A percentile compares a stretch with the other conserved stretches of the same genome.
These are phyloP conservation scores for Glaciozyma antarctica DNA, from an alignment of 768 basidiomycete genomes.

Conservation along the genomic window DNA sequence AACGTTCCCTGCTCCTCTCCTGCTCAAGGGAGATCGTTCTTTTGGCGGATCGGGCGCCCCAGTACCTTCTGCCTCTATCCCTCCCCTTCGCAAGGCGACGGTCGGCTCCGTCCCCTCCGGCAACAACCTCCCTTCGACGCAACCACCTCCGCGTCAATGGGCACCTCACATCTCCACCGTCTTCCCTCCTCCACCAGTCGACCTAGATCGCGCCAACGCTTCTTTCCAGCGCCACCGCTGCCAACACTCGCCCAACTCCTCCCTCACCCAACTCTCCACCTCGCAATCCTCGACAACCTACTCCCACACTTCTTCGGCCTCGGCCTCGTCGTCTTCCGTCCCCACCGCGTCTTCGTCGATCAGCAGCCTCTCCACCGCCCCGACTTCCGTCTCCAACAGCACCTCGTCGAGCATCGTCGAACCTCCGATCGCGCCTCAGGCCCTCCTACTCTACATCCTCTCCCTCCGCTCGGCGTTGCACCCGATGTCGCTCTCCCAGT, in stretches of 20 bases:
- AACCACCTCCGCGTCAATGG: not conserved
- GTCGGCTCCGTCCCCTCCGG: not conserved
- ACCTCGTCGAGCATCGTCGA: slow-evolving; percentile 6
- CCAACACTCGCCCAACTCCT: slow-evolving; percentile 25
- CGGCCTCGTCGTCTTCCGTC: not conserved
- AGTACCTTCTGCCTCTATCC: not conserved
- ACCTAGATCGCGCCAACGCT: not conserved
- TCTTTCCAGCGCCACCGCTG: slow-evolving; percentile 21
- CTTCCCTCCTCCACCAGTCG: not conserved
- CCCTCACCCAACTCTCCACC: slow-evolving; percentile 13
- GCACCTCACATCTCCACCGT: not conserved
- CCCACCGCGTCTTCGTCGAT: not conserved
- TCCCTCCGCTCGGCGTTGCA: slow-evolving; percentile 20
- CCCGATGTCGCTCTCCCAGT: slow-evolving; percentile 26
- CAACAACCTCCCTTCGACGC: not conserved
- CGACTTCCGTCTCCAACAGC: not conserved
- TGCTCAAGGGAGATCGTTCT: slow-evolving; percentile 19
- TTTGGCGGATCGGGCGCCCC: slow-evolving; percentile 10
- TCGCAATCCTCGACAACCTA: not conserved
- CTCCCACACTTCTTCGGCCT: slow-evolving; percentile 11
- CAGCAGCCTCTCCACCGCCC: not conserved
- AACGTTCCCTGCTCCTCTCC: slow-evolving; percentile 27
- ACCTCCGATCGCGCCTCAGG: slow-evolving; percentile 23
- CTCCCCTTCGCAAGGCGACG: slow-evolving; percentile 16
- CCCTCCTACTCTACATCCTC: slow-evolving; percentile 25